Conservation (phyloP, 208 protist species). For the Trichomonas gallinae region DNA sequence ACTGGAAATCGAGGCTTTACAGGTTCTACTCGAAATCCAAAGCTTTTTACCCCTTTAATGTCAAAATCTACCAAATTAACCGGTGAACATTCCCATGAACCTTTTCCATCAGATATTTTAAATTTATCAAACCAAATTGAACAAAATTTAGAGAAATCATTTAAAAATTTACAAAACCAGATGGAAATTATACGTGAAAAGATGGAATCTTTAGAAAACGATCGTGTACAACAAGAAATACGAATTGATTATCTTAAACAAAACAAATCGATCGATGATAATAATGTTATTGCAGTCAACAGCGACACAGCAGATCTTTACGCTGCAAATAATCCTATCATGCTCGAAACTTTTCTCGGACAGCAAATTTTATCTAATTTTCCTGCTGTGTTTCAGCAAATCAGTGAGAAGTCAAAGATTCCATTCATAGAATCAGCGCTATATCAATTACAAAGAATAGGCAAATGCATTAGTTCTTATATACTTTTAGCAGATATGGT, state of each 20-base stretch:
- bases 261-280: neutral
- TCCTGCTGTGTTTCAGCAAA: neutral
- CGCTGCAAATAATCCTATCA: neutral
- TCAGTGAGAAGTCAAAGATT: neutral
- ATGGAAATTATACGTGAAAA: neutral
- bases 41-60: neutral
- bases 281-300: neutral
- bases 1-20: neutral
- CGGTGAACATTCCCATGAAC: neutral
- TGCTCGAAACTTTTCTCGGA: neutral
- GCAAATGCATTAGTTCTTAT: neutral
- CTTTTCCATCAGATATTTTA: neutral
- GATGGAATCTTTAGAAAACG: neutral
- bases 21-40: neutral
- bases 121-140: neutral
- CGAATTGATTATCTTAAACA: neutral
- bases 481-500: neutral
- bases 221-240: neutral
- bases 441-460: neutral
- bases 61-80: neutral
- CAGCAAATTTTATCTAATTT: neutral
- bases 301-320: neutral
- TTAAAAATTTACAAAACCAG: neutral
- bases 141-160: neutral
- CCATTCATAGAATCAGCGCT: neutral